These are phyloP conservation scores for Effrenium voratum DNA, from an alignment of 73 alveolate species.

Conservation along the genomic window DNA sequence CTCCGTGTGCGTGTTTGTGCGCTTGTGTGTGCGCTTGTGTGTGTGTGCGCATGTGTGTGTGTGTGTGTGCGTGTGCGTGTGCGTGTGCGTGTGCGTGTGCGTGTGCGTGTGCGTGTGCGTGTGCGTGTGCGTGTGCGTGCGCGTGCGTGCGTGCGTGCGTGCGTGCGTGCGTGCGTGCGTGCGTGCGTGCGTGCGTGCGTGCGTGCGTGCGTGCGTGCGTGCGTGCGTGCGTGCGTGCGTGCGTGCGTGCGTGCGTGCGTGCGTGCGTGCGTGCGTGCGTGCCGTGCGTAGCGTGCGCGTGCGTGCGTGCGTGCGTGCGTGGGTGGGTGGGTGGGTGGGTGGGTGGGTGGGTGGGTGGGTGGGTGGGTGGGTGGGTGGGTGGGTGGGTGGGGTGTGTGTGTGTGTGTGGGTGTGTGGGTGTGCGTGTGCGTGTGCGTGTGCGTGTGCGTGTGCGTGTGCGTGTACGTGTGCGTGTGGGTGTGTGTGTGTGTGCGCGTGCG, in stretches of 20 bases:
- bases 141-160: conserved; percentile 21
- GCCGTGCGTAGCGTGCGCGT: too few species aligned
- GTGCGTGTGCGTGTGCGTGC: neutral
- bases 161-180: conserved; percentile 21
- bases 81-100: neutral
- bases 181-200: conserved; percentile 14
- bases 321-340: neutral
- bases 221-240: conserved; percentile 2
- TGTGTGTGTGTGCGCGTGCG: too few species aligned
- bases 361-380: too few species aligned
- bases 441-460: conserved; percentile 13
- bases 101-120: neutral
- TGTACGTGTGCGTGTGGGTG: too few species aligned
- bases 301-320: neutral
- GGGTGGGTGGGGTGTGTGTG: too few species aligned
- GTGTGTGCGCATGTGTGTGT: neutral
- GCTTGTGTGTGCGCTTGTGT: too few species aligned
- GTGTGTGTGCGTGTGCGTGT: neutral
- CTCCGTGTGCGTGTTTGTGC: neutral
- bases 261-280: conserved; percentile 6
- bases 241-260: neutral
- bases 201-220: conserved; percentile 10
- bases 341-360: too few species aligned
- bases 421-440: too few species aligned
- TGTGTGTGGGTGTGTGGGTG: too few species aligned